Conservation (phyloP, 2,329 filamentous ascomycete genomes). For the Calcarisporium arbuscula region DNA sequence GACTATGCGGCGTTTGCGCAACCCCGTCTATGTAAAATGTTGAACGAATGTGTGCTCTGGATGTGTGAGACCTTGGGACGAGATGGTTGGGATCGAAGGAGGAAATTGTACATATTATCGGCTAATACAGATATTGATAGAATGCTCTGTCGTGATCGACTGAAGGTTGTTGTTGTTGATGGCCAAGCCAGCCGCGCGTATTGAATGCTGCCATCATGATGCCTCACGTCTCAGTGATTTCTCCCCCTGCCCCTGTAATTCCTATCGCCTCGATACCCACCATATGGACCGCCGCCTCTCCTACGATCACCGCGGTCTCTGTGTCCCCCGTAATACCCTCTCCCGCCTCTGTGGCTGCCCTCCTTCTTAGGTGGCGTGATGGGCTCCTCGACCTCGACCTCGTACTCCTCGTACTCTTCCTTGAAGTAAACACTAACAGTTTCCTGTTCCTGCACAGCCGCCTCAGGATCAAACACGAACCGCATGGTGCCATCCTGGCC, state of each 20-base stretch:
- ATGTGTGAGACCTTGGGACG: no score
- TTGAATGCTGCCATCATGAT: no score
- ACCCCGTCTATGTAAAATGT: no score
- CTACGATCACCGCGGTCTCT: slow-evolving; percentile 26
- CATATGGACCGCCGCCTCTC: slow-evolving; percentile 26
- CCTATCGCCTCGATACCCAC: slow-evolving; percentile 27
- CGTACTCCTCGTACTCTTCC: slow-evolving; percentile 70
- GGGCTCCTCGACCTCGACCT: slow-evolving; percentile 68
- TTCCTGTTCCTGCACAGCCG: slow-evolving; percentile 65
- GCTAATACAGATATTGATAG: no score
- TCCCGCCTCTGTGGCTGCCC: slow-evolving; percentile 14
- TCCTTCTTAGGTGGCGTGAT: slow-evolving; percentile 27
- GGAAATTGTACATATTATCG: no score
- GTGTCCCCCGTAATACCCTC: slow-evolving; percentile 21
- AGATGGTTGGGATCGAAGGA: no score
- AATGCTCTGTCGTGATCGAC: no score
- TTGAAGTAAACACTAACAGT: slow-evolving; percentile 63
- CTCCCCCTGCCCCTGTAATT: slow-evolving; percentile 26
- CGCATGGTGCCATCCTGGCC: slow-evolving; percentile 69
- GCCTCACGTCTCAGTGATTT: slow-evolving; percentile 19
- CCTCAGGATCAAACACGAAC: slow-evolving; percentile 79
- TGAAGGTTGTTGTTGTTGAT: no score
- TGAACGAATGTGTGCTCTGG: no score
- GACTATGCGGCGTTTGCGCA: no score
- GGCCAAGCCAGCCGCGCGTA: no score